Evolutionary conservation across 2,329 filamentous ascomycete genomes (phyloP).

Genomic region (Gyromitra esculenta): DNA sequence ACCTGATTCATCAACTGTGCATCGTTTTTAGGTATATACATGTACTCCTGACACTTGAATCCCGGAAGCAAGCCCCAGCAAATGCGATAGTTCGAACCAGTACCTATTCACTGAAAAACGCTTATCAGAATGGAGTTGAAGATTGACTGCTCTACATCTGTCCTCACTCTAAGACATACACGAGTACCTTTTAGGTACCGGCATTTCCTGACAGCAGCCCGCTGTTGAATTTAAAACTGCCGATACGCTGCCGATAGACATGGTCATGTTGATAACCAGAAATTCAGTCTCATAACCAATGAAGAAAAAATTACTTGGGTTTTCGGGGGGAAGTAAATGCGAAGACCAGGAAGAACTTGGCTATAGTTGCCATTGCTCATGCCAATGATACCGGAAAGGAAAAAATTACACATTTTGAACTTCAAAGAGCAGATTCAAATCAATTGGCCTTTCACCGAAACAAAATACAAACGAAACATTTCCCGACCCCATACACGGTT

Average conservation of each 20-base stretch:
- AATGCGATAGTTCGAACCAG: background rate
- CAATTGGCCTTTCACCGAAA: background rate
- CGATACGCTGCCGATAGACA: background rate
- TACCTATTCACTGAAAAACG: background rate
- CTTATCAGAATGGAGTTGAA: background rate
- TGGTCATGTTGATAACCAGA: background rate
- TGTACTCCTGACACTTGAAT: background rate
- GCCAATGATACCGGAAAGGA: background rate
- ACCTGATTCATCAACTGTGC: conserved; percentile 23
- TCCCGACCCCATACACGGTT: background rate
- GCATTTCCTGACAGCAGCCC: background rate
- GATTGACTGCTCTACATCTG: background rate
- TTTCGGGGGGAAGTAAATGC: background rate
- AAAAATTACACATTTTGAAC: background rate
- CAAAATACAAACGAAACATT: background rate
- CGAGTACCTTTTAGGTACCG: background rate
- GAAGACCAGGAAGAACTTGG: background rate
- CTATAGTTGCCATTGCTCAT: background rate
- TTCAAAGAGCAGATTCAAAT: background rate
- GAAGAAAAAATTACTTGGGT: background rate
- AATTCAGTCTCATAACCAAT: background rate
- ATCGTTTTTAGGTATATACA: background rate
- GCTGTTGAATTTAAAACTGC: background rate
- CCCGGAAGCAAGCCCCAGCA: conserved; percentile 1
- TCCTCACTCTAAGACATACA: background rate